These are phyloP conservation scores for Saksenaea vasiformis DNA, from an alignment of 371 early-diverging fungal genomes.

Conservation along the genomic window DNA sequence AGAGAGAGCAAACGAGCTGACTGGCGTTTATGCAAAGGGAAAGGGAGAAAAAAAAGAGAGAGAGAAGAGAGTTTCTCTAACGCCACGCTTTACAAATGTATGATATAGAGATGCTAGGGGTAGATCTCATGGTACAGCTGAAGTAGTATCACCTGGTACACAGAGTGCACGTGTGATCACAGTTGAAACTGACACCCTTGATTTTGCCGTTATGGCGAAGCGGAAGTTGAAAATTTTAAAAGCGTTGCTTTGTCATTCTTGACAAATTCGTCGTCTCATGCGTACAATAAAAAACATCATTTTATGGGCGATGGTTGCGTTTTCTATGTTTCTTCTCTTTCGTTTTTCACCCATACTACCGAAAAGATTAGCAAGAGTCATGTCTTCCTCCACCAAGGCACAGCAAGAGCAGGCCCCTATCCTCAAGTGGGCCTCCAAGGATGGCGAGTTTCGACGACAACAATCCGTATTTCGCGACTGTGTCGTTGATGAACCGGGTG, in stretches of 20 bases:
- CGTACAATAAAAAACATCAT: not conserved
- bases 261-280: not conserved
- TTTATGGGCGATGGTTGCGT: not conserved
- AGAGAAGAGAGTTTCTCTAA: too few species aligned
- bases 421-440: conserved; percentile 76
- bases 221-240: not conserved
- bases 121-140: not conserved
- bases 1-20: too few species aligned
- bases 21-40: too few species aligned
- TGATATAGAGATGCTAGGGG: too few species aligned
- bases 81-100: too few species aligned
- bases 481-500: conserved; percentile 58
- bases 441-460: conserved; percentile 88
- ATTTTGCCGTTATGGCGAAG: not conserved
- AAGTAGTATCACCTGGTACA: conserved; percentile 10
- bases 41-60: too few species aligned
- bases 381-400: conserved; percentile 12
- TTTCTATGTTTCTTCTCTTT: not conserved
- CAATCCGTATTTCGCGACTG: conserved; percentile 80
- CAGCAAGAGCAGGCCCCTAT: conserved; percentile 28
- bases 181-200: not conserved
- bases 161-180: not conserved
- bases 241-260: not conserved
- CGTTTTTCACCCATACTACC: not conserved
- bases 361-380: not conserved